Evolutionary conservation across 2,329 filamentous ascomycete species (phyloP).

Genomic region (Westerdykella sp.): DNA sequence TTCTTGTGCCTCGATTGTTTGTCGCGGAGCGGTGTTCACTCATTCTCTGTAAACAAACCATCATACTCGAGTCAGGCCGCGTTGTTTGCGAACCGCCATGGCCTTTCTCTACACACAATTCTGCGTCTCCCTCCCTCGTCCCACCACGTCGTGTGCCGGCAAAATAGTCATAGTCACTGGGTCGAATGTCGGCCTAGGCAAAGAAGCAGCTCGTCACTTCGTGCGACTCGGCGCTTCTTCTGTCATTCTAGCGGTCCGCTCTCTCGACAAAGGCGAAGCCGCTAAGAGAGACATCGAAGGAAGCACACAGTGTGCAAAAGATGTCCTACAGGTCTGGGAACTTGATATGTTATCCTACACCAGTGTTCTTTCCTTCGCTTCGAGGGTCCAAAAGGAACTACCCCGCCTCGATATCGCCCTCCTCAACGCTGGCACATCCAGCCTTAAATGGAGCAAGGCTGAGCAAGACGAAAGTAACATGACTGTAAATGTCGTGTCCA

Average conservation of each 20-base stretch:
- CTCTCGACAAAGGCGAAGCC: constrained; percentile 39
- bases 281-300: constrained; percentile 39
- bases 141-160: constrained; percentile 22
- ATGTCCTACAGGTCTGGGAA: constrained; percentile 42
- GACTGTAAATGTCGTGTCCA: constrained; percentile 38
- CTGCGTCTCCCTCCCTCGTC: constrained; percentile 30
- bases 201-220: constrained; percentile 42
- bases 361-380: constrained; percentile 33
- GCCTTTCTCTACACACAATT: constrained; percentile 39
- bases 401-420: constrained; percentile 33
- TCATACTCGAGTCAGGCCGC: too few species aligned
- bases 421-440: constrained; percentile 36
- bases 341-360: constrained; percentile 40
- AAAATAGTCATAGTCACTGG: constrained; percentile 46
- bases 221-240: constrained; percentile 36
- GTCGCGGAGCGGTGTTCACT: too few species aligned
- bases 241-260: constrained; percentile 44
- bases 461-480: constrained; percentile 31
- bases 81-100: too few species aligned
- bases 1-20: too few species aligned
- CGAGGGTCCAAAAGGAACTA: constrained; percentile 15
- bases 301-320: constrained; percentile 19
- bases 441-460: constrained; percentile 16
- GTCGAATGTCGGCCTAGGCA: constrained; percentile 44
- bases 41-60: too few species aligned